phyloP scores from a whole-genome alignment of 192 early-diverging fungal species.

The Coemansia aciculifera region DNA sequence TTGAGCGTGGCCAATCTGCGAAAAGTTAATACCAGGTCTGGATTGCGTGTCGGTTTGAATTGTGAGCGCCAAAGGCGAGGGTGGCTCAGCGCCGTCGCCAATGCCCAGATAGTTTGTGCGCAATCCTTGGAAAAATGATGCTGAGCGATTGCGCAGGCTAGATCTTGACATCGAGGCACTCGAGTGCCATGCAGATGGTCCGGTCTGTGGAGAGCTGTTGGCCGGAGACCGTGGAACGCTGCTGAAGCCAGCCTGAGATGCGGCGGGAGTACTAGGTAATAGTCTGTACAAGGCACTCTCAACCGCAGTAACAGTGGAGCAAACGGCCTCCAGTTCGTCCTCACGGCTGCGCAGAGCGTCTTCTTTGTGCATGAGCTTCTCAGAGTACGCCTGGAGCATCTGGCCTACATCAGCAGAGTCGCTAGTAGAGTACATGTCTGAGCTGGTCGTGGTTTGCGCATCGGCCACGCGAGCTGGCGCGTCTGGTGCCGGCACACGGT shows the following conservation, averaged over 20 bases:
- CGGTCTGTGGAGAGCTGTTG: slow-evolving; percentile 11
- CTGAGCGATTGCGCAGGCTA: slow-evolving; percentile 40
- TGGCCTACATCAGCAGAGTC: slow-evolving; percentile 17
- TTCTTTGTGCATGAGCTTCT: slow-evolving; percentile 52
- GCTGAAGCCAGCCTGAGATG: slow-evolving; percentile 1
- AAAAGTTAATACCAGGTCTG: not conserved
- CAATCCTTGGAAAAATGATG: slow-evolving; percentile 49
- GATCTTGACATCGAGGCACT: slow-evolving; percentile 13
- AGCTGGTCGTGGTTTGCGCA: slow-evolving; percentile 39
- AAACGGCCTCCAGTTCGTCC: slow-evolving; percentile 46
- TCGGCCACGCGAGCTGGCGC: not conserved
- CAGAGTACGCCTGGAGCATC: slow-evolving; percentile 47
- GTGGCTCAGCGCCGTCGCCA: slow-evolving; percentile 20
- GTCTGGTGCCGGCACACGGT: too few species aligned
- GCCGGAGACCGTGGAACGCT: slow-evolving; percentile 8
- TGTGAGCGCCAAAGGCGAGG: slow-evolving; percentile 1
- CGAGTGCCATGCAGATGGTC: not conserved
- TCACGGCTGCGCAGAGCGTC: slow-evolving; percentile 49
- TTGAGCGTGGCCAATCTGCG: not conserved
- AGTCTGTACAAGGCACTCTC: slow-evolving; percentile 18
- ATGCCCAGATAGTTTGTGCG: slow-evolving; percentile 30
- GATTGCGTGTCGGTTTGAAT: slow-evolving; percentile 10
- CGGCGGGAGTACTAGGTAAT: slow-evolving; percentile 13
- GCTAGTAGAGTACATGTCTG: not conserved
- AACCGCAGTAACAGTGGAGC: slow-evolving; percentile 13